Base-by-base conservation (phyloP, 2,329 filamentous ascomycete genomes). In the Stagonosporopsis tanaceti region DNA sequence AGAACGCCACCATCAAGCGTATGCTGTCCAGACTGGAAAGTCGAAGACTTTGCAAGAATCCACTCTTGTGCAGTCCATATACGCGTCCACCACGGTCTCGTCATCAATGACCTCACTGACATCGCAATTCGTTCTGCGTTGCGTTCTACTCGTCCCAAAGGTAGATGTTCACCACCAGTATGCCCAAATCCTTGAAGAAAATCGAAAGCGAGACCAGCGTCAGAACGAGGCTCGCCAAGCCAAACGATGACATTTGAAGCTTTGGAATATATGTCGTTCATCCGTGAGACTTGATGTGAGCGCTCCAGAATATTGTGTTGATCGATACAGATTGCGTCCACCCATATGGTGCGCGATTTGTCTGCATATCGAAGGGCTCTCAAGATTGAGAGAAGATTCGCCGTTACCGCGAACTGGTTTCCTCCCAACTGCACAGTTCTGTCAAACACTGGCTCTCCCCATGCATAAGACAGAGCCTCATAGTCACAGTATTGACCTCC, bases 241-340 rank as follows among this genome's bases (percentile, higher is more conserved):
- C 53, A 57, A 8, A 57, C 28, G 14, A 57, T 38, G 4, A 57
- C 53, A 24, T 42, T 50, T 9, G 40, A 32, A 11, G 47, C 53
- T 9, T 39, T 22, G 1, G 47, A 57, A 38, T 57, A 57, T 14
- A 57, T 57, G 14, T 57, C 47, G 22, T 51, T 51, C 53, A 57
- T 57, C 5, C 42, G 22, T 25, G 47, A 51, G 15, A 57, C 53
- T 17, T 57, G 53, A 38, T 57, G 53, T 22, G 41, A 50, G 7
- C 53, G 53, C 17, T 57, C 53, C 5, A 28, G 35, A 9, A 47
- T 14, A n/a, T 51, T 57, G 28, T 56, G 38, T 30, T 63, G 60
- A 32, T 63, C 47, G 25, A 63, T 63, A 12, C 53, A 63, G 12
- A 63, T 24, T 3, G 57, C 60, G 30, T 63, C 60, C 0, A 63